phyloP scores from a whole-genome alignment of 495 filamentous ascomycete species.

The Apodospora peruviana region DNA sequence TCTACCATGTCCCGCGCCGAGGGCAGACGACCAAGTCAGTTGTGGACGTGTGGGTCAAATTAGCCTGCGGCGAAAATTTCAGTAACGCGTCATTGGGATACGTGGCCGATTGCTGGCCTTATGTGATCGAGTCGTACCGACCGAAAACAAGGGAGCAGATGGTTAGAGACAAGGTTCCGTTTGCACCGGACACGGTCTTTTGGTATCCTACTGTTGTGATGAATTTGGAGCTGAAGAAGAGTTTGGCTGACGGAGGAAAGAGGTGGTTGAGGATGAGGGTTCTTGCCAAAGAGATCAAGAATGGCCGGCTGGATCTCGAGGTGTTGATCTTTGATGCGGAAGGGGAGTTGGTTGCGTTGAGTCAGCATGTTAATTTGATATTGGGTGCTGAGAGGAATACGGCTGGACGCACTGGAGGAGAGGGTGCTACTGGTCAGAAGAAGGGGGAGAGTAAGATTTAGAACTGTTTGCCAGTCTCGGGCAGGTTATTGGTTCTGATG shows the following conservation, averaged over 20 bases:
- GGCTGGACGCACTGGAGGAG: no score
- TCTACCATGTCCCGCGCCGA: conserved; percentile 50
- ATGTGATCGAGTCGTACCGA: conserved; percentile 20
- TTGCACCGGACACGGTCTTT: conserved; percentile 16
- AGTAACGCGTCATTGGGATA: conserved; percentile 53
- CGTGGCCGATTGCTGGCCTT: conserved; percentile 48
- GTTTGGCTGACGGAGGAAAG: conserved; percentile 50
- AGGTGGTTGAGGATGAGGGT: conserved; percentile 62
- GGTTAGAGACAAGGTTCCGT: conserved; percentile 1
- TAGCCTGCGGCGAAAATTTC: conserved; percentile 45
- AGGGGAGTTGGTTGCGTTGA: conserved; percentile 56
- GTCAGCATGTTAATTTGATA: conserved; percentile 58
- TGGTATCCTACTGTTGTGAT: conserved; percentile 80
- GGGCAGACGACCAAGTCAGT: conserved; percentile 35
- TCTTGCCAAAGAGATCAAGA: conserved; percentile 50
- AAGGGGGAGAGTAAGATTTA: background rate
- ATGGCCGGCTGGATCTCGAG: conserved; percentile 62
- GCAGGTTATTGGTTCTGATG: no score
- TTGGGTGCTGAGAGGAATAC: conserved; percentile 34
- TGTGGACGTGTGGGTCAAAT: conserved; percentile 64
- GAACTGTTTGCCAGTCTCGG: no score
- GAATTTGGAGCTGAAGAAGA: conserved; percentile 62
- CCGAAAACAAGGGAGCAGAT: conserved; percentile 7
- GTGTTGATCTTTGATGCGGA: conserved; percentile 53
- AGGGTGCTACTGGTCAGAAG: background rate